Conservation (phyloP, 345 rosid genomes). For the Citrus hindsii region DNA sequence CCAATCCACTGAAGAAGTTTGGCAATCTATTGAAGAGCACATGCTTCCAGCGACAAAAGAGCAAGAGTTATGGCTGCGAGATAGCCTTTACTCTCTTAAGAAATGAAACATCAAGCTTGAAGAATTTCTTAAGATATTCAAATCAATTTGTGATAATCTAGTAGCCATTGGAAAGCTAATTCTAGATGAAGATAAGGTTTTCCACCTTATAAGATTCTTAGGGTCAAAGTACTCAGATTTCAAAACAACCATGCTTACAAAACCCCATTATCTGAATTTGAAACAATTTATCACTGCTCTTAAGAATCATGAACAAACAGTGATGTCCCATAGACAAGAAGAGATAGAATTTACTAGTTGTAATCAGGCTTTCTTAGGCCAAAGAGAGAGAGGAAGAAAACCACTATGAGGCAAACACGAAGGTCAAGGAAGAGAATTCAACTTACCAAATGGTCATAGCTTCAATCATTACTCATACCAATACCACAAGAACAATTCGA, state of each 20-base stretch:
- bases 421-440: not conserved
- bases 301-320: not conserved
- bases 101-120: too few species aligned
- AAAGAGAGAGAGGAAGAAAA: not conserved
- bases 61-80: not conserved
- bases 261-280: not conserved
- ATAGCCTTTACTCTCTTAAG: not conserved
- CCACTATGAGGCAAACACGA: not conserved
- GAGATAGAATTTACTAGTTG: not conserved
- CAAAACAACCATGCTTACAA: not conserved
- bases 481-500: not conserved
- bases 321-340: not conserved
- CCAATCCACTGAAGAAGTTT: not conserved
- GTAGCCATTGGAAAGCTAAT: not conserved
- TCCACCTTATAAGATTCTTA: not conserved
- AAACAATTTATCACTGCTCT: not conserved
- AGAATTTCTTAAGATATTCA: not conserved
- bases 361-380: not conserved
- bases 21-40: not conserved
- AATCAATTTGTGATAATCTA: not conserved
- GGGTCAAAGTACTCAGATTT: not conserved
- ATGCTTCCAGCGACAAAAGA: not conserved
- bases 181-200: not conserved
- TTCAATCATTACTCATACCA: not conserved
- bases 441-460: not conserved